Conservation (phyloP, 495 filamentous ascomycete genomes). For the Tuber borchii region DNA sequence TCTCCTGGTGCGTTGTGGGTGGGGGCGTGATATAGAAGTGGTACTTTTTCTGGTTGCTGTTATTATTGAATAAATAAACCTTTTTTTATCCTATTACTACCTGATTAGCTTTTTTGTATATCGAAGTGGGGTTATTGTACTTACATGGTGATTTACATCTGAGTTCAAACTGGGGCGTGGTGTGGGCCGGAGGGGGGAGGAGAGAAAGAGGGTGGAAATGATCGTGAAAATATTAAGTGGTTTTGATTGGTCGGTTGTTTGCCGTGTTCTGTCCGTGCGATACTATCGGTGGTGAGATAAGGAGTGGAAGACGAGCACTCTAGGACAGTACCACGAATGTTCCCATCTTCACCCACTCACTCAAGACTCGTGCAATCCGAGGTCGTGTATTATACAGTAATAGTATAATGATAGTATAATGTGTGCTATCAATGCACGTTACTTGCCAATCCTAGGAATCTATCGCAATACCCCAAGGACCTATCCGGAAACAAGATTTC, state of each 20-base stretch:
- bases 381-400: too few relatives aligned
- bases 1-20: not conserved
- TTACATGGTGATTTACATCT: not conserved
- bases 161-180: not conserved
- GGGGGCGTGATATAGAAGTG: not conserved
- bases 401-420: too few relatives aligned
- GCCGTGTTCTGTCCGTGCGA: too few relatives aligned
- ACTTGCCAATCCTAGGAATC: too few relatives aligned
- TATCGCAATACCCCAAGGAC: too few relatives aligned
- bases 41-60: not conserved
- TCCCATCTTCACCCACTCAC: too few relatives aligned
- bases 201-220: not conserved
- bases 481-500: too few relatives aligned
- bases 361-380: too few relatives aligned
- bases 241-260: not conserved
- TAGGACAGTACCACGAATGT: too few relatives aligned
- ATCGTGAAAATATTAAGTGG: not conserved
- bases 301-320: too few relatives aligned
- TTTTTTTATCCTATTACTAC: not conserved
- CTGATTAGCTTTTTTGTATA: not conserved
- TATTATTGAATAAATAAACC: not conserved
- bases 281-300: too few relatives aligned
- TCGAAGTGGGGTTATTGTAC: not conserved
- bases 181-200: not conserved
- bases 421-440: too few relatives aligned